Conservation (phyloP, 2,329 filamentous ascomycete genomes). For the Thielaviopsis musarum region DNA sequence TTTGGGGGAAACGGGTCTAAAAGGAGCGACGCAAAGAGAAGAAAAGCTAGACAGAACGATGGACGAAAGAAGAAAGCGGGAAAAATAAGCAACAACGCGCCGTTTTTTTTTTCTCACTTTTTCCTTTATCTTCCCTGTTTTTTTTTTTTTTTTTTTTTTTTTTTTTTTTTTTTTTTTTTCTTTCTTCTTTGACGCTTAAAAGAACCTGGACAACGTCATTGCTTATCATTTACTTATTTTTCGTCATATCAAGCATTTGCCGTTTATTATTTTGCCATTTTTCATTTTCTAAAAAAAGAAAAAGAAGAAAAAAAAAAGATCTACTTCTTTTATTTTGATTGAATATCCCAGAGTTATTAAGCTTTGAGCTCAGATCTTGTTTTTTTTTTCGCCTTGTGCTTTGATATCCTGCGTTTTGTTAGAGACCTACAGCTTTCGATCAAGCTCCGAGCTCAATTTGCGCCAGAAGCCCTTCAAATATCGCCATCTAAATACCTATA, state of each 20-base stretch:
- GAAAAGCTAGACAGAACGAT: too few species aligned
- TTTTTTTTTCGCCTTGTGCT: too few species aligned
- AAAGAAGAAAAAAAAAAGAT: not conserved
- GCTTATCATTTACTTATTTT: constrained; percentile 2
- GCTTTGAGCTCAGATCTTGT: too few species aligned
- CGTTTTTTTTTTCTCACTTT: not conserved
- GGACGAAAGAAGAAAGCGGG: not conserved
- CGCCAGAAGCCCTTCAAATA: not conserved
- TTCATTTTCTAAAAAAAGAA: not conserved
- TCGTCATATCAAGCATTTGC: constrained; percentile 17
- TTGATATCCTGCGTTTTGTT: too few species aligned
- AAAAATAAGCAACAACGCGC: constrained; percentile 4
- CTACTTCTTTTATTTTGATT: too few species aligned
- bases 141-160: constrained; percentile 1
- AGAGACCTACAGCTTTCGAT: too few species aligned
- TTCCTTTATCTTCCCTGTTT: not conserved
- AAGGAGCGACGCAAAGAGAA: not conserved
- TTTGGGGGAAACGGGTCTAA: not conserved
- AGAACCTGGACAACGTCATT: constrained; percentile 4
- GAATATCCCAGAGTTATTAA: too few species aligned
- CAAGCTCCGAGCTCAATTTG: too few species aligned
- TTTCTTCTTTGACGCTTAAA: not conserved
- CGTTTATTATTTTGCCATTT: not conserved
- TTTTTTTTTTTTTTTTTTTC: not conserved
- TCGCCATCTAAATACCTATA: constrained; percentile 9